Percentiles rank a stretch among this genome's conserved stretches.
Evolutionary conservation across 2,329 filamentous ascomycete species (phyloP).

Genomic region (Ascochyta viciae-villosae): DNA sequence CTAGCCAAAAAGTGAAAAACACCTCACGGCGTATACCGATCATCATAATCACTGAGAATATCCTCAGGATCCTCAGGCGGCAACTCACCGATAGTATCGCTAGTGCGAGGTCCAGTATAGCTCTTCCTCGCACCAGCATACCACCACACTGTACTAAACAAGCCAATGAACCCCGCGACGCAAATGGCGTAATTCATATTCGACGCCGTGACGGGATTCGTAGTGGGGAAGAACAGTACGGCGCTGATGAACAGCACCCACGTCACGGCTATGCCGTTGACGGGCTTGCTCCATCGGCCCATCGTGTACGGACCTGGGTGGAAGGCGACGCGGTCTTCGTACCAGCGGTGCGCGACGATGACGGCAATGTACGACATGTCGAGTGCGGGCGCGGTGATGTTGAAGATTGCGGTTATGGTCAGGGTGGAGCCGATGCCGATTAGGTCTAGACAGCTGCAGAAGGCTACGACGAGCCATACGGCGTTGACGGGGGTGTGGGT

Average conservation of each 20-base stretch:
- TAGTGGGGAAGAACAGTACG: slow-evolving; percentile 61
- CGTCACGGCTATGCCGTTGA: slow-evolving; percentile 64
- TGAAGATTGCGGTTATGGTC: slow-evolving; percentile 60
- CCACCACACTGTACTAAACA: slow-evolving; percentile 56
- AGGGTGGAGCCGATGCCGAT: slow-evolving; percentile 60
- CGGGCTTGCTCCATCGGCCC: slow-evolving; percentile 60
- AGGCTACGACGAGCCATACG: slow-evolving; percentile 69
- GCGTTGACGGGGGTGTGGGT: slow-evolving; percentile 68
- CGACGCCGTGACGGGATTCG: slow-evolving; percentile 51
- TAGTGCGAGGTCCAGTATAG: slow-evolving; percentile 66
- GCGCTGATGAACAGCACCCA: slow-evolving; percentile 70
- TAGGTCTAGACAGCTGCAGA: slow-evolving; percentile 60
- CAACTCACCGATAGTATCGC: slow-evolving; percentile 56
- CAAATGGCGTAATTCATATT: slow-evolving; percentile 60
- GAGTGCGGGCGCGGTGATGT: slow-evolving; percentile 55
- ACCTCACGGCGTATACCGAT: slow-evolving; percentile 25
- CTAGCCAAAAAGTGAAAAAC: too few species aligned
- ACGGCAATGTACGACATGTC: slow-evolving; percentile 66
- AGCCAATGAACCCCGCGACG: slow-evolving; percentile 57
- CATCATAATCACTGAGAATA: slow-evolving; percentile 44
- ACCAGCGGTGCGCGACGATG: slow-evolving; percentile 64
- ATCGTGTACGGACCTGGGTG: slow-evolving; percentile 66
- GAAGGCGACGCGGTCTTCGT: slow-evolving; percentile 60
- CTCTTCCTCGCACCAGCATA: slow-evolving; percentile 53
- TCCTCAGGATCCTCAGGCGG: slow-evolving; percentile 52